A percentile compares a stretch with the other conserved stretches of the same genome.
Conservation (phyloP, 129 eudicot genomes). For the Pseudognaphalium luteoalbum region DNA sequence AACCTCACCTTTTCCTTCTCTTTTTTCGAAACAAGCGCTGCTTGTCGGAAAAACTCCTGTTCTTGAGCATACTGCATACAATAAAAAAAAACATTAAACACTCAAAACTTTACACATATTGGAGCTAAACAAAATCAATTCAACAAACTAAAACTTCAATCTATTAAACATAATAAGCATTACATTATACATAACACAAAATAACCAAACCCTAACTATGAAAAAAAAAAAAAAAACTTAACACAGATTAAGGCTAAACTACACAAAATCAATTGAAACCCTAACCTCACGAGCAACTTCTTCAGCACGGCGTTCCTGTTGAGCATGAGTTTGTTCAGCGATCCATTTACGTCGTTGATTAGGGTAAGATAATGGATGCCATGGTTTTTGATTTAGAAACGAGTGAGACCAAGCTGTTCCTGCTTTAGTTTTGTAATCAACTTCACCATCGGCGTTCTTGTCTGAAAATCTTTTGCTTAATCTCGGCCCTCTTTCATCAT, state of each 20-base stretch:
- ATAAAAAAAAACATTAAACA: neutral
- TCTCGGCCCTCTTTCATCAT: slow-evolving; percentile 53
- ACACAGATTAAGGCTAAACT: neutral
- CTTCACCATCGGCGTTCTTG: slow-evolving; percentile 60
- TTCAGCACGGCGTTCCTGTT: slow-evolving; percentile 65
- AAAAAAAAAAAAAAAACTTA: neutral
- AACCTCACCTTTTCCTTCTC: slow-evolving; percentile 88
- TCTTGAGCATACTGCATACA: slow-evolving; percentile 92
- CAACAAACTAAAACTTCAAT: neutral
- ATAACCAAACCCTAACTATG: neutral
- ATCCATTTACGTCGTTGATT: slow-evolving; percentile 98
- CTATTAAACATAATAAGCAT: neutral
- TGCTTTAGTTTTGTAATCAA: slow-evolving; percentile 77
- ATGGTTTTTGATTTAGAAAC: slow-evolving; percentile 89
- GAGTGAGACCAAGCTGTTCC: slow-evolving; percentile 96
- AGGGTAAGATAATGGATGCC: slow-evolving; percentile 97
- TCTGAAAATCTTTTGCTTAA: slow-evolving; percentile 60
- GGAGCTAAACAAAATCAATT: neutral
- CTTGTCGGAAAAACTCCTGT: slow-evolving; percentile 91
- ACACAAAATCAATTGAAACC: neutral
- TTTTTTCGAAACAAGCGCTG: slow-evolving; percentile 84
- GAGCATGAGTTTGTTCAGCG: slow-evolving; percentile 88
- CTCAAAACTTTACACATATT: neutral
- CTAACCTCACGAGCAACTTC: slow-evolving; percentile 89
- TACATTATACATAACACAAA: neutral